A percentile compares a stretch with the other conserved stretches of the same genome.
Evolutionary conservation across 2,329 filamentous ascomycete genomes (phyloP).

Genomic region (Fusarium clavum): DNA sequence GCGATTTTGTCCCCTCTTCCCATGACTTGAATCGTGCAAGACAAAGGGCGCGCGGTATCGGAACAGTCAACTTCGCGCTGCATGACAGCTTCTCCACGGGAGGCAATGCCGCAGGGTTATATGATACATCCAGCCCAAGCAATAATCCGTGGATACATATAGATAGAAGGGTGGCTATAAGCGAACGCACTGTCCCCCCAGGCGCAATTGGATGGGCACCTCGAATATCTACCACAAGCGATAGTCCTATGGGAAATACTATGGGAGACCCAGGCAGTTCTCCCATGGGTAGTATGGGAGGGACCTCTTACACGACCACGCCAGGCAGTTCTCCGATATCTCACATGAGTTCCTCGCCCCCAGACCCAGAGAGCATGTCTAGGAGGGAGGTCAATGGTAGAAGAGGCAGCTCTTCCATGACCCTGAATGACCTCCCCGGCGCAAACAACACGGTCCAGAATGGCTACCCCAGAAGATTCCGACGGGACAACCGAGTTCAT

Average conservation of each 20-base stretch:
- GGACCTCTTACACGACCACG: too few species aligned
- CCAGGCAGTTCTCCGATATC: not conserved
- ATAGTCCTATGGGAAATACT: not conserved
- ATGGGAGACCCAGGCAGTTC: too few species aligned
- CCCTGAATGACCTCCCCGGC: too few species aligned
- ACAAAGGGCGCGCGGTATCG: not conserved
- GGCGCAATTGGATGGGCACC: not conserved
- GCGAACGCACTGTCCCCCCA: too few species aligned
- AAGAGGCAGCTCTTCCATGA: too few species aligned
- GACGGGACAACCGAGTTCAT: not conserved
- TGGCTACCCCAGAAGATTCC: not conserved
- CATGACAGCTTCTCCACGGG: not conserved
- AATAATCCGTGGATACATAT: too few species aligned
- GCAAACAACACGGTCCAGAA: too few species aligned
- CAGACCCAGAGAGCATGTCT: not conserved
- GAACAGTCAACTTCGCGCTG: not conserved
- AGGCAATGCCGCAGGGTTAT: too few species aligned
- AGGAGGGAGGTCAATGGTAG: not conserved
- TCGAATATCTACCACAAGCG: not conserved
- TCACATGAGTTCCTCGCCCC: not conserved
- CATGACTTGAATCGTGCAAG: too few species aligned
- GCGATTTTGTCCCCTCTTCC: not conserved
- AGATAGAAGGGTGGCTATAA: too few species aligned
- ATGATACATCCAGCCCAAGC: not conserved
- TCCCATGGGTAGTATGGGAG: too few species aligned